phyloP scores from a whole-genome alignment of 1,284 basidiomycete species.

The Cyathus olla region DNA sequence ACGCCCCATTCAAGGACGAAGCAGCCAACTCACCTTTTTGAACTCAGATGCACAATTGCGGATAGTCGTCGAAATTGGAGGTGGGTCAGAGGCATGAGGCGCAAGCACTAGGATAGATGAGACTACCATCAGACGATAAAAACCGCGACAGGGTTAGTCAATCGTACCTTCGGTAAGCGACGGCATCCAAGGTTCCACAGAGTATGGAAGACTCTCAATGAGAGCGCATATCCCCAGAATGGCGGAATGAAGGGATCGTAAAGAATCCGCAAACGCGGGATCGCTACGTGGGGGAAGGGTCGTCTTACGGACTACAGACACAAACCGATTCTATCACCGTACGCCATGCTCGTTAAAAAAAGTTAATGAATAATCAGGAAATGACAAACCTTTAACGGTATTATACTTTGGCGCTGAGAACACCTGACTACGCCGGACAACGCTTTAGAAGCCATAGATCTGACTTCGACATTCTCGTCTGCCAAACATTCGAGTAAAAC shows the following conservation, averaged over 20 bases:
- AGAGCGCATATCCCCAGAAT: constrained; percentile 92
- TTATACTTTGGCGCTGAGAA: constrained; percentile 91
- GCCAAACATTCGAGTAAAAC: constrained; percentile 85
- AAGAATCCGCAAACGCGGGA: constrained; percentile 77
- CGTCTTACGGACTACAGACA: constrained; percentile 70
- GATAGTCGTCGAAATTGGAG: constrained; percentile 93
- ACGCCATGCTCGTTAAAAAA: neutral
- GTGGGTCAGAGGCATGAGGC: constrained; percentile 89
- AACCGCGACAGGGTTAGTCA: constrained; percentile 22
- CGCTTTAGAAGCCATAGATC: constrained; percentile 93
- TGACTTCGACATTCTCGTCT: constrained; percentile 94
- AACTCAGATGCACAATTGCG: constrained; percentile 91
- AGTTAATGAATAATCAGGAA: constrained; percentile 3
- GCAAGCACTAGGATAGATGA: constrained; percentile 66
- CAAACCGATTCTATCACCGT: constrained; percentile 78
- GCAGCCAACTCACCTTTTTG: constrained; percentile 71
- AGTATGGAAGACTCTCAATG: constrained; percentile 85
- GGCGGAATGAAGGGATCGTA: constrained; percentile 88
- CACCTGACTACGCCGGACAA: constrained; percentile 93
- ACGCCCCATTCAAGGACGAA: constrained; percentile 5
- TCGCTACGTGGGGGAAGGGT: constrained; percentile 80
- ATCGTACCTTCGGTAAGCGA: constrained; percentile 76
- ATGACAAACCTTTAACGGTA: constrained; percentile 80
- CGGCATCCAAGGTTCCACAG: constrained; percentile 83
- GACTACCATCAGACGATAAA: constrained; percentile 36